Base-by-base conservation (phyloP, 73 alveolate species). In the Paramecium primaurelia region DNA sequence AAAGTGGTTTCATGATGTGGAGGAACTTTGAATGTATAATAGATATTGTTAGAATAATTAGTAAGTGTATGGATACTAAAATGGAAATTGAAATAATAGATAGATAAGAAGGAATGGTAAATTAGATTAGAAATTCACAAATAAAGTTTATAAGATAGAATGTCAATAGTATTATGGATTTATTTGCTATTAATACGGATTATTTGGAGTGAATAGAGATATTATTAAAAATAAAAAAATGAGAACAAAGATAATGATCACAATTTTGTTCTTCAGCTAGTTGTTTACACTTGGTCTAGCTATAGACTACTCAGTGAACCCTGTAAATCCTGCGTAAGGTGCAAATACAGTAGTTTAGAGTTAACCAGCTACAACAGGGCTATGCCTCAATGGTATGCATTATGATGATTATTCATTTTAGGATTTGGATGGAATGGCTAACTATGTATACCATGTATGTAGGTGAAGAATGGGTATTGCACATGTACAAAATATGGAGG, bases 341-440 rank as follows among this genome's bases (percentile, higher is more conserved):
- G 69, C 69, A n/a, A 4, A n/a, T 54, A 54, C 20, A 54, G 11
- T 5, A 4, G 28, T 12, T 7, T n/a, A 54, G 32, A 22, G 14
- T 49, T 16, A 12, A 49, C 59, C 59, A 49, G 26, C 26, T 49
- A 49, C 20, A 12, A 49, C 59, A 49, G 59, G 59, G 14, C 6
- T 16, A 64, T 64, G 84, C 84, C 28, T 12, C 84, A 64, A 64
- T 64, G 84, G 84, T 64, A 64, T 64, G 84, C 84, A 64, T 64
- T 28, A 64, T 64, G 9, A 64, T 32, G 20, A 34, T 32, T 64
- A 32, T 25, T 32, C 47, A 32, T 28, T 14, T 28, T 64, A 64
- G 84, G 84, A 14, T 64, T 12, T 34, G 42, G 26, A 32, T 64
- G 84, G 84, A 64, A 64, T 34, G 28, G 28, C 49, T 34, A 64